Evolutionary conservation across 148 eudicot genomes (phyloP), one percentile per base, ranked within the genome.

Genomic region (Dianthus caryophyllus): DNA sequence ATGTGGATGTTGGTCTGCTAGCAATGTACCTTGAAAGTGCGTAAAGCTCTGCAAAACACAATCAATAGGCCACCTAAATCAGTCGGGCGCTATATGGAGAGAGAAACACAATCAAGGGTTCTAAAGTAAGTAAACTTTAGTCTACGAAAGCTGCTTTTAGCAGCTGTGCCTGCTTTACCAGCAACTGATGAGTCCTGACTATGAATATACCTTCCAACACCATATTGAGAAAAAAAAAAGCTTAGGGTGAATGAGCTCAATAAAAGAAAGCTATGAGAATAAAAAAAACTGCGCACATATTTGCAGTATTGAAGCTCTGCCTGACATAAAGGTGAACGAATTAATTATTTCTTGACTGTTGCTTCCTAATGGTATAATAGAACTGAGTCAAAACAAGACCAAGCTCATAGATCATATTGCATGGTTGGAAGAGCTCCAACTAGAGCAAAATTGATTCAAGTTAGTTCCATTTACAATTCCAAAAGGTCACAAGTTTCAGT

Each of bases 1-100:
- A 51, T 9, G 66, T 14, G 31, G 76, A 71, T 64, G 50, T 72
- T 55, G 88, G 72, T 71, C 79, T 75, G 70, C 85, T 77, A 72
- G 76, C 90, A 78, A 85, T 63, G 54, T 66, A 76, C 64, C 98
- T 87, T 75, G 96, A 82, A 69, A 89, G 77, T 36, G 88, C 96
- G 77, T 92, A 92, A 39, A 92, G 84, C 68, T 89, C 98, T 92
- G 91, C 78, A 87, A 56, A 67, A 39, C 24, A 55, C 53, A 39
- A 22, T 63, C 64, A 61, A 16, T 33, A 41, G 43, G 17, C 48
- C 38, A 33, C 38, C 38, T 7, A 33, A 33, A 33, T 33, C 38
- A 33, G 38, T 7, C 7, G 4, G 38, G 38, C 38, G 38, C 4
- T 33, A 33, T 33, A 7, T 33, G 7, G 38, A 2, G 7, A 33